Evolutionary conservation across 768 basidiomycete species (phyloP).

Genomic region (Podaxis sp.): DNA sequence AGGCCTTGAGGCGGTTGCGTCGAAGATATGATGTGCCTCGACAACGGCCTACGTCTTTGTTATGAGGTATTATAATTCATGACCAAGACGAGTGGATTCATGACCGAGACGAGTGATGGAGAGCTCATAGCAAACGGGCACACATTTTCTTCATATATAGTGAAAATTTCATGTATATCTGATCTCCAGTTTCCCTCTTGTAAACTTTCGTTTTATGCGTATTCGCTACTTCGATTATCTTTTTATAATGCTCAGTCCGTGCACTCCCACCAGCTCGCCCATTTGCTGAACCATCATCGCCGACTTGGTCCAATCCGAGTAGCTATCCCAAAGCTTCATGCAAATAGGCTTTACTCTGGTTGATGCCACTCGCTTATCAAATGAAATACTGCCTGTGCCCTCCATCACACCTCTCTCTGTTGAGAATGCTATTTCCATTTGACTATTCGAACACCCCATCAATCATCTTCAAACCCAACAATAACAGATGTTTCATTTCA

Average conservation of each 20-base stretch:
- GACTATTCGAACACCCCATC: not conserved
- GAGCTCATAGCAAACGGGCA: too few relatives aligned
- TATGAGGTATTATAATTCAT: too few relatives aligned
- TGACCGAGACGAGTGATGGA: too few relatives aligned
- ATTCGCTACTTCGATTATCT: too few relatives aligned
- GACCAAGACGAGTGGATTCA: too few relatives aligned
- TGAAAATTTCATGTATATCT: too few relatives aligned
- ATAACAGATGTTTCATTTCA: not conserved
- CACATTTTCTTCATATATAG: too few relatives aligned
- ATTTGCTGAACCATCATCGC: conserved; percentile 27
- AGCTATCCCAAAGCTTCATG: conserved; percentile 32
- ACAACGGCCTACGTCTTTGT: too few relatives aligned
- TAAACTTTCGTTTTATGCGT: conserved; percentile 25
- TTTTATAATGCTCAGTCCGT: conserved; percentile 19
- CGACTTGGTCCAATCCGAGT: conserved; percentile 14
- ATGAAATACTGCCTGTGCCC: conserved; percentile 12
- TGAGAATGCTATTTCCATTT: not conserved
- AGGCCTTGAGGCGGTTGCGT: not conserved
- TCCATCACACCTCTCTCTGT: not conserved
- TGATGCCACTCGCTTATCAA: conserved; percentile 18
- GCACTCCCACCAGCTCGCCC: not conserved
- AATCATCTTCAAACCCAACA: not conserved
- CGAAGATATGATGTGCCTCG: too few relatives aligned
- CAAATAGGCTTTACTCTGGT: conserved; percentile 13
- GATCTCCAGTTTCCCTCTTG: too few relatives aligned